Evolutionary conservation across 176 grass and related monocot species (phyloP).

Genomic region (Oryza meridionalis): DNA sequence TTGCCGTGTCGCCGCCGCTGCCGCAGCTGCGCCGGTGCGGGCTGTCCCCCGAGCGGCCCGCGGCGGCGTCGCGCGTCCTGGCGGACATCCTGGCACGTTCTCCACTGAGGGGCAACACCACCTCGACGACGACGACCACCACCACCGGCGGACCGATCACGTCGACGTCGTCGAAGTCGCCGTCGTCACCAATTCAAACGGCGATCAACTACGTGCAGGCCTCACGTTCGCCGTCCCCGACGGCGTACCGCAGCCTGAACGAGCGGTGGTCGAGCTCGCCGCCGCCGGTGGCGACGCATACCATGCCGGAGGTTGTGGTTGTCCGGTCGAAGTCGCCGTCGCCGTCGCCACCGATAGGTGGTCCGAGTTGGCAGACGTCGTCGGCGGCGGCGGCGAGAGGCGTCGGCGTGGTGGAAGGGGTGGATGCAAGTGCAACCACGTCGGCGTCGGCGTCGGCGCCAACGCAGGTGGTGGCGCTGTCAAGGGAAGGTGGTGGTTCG

Average conservation of each 20-base stretch:
- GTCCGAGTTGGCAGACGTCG: slow-evolving; percentile 11
- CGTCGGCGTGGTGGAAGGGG: neutral
- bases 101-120: slow-evolving; percentile 13
- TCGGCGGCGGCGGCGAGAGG: neutral
- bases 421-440: neutral
- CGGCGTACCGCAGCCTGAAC: neutral
- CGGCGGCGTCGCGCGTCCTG: slow-evolving; percentile 31
- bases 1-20: slow-evolving; percentile 5
- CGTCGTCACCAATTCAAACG: slow-evolving; percentile 18
- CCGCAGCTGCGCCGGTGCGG: slow-evolving; percentile 32
- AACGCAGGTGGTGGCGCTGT: neutral
- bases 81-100: slow-evolving; percentile 44
- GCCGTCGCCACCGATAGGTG: slow-evolving; percentile 25
- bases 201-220: neutral
- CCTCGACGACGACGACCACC: neutral
- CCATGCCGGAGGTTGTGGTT: slow-evolving; percentile 11
- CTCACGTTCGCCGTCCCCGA: slow-evolving; percentile 33
- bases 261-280: neutral
- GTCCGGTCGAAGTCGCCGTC: slow-evolving; percentile 29
- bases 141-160: neutral
- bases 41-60: slow-evolving; percentile 34
- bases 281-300: neutral
- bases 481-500: slow-evolving; percentile 32
- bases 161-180: slow-evolving; percentile 8
- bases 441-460: slow-evolving; percentile 19